These are phyloP conservation scores for Rhizopus delemar DNA, from an alignment of 371 early-diverging fungal species.

Conservation along the genomic window DNA sequence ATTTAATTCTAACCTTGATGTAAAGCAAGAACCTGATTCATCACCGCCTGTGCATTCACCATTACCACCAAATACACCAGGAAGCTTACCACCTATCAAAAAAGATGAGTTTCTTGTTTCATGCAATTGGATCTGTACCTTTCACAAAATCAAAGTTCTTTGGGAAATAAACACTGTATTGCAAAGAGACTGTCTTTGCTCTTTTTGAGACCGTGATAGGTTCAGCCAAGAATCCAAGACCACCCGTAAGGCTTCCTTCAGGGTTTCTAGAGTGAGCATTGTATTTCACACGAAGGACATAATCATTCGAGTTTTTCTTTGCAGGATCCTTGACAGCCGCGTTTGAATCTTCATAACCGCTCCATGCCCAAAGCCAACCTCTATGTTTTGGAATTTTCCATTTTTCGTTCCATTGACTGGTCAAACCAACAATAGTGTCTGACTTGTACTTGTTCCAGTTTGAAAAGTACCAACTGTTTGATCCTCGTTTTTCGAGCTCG, in stretches of 20 bases:
- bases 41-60: conserved; percentile 59
- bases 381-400: conserved; percentile 25
- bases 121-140: conserved; percentile 25
- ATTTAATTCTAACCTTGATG: conserved; percentile 32
- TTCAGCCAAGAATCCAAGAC: conserved; percentile 52
- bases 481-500: too few species aligned
- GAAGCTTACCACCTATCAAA: conserved; percentile 44
- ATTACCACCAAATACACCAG: conserved; percentile 54
- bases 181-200: conserved; percentile 29
- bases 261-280: conserved; percentile 49
- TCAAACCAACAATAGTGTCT: too few species aligned
- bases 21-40: conserved; percentile 56
- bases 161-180: conserved; percentile 52
- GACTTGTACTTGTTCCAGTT: too few species aligned
- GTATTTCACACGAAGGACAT: conserved; percentile 43
- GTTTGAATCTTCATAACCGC: conserved; percentile 21
- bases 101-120: background rate
- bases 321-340: conserved; percentile 43
- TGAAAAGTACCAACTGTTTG: too few species aligned
- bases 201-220: conserved; percentile 38
- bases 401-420: too few species aligned
- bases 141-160: conserved; percentile 50
- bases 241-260: conserved; percentile 38
- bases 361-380: conserved; percentile 33
- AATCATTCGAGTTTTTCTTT: conserved; percentile 4